phyloP scores from a whole-genome alignment of 2,329 filamentous ascomycete genomes.

The Colletotrichum siamense region DNA sequence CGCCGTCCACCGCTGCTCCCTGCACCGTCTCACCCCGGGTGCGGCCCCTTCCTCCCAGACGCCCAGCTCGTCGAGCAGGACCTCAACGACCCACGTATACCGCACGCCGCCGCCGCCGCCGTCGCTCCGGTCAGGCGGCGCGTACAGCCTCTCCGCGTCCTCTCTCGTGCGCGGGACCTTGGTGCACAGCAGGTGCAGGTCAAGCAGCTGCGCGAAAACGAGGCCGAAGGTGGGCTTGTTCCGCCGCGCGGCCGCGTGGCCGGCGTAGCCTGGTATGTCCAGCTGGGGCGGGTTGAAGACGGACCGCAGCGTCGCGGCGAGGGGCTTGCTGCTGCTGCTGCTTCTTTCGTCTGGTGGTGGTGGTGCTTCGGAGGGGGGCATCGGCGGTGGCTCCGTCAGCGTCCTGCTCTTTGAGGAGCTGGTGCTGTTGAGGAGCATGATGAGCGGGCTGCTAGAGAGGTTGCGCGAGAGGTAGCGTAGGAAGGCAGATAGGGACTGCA shows the following conservation, averaged over 20 bases:
- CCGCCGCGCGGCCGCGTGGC: constrained; percentile 27
- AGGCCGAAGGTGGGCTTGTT: constrained; percentile 59
- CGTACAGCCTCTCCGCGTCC: constrained; percentile 43
- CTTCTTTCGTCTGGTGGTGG: neutral
- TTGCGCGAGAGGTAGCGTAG: constrained; percentile 51
- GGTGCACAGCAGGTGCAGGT: constrained; percentile 60
- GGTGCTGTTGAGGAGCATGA: constrained; percentile 62
- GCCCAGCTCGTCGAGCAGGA: constrained; percentile 56
- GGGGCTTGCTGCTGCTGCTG: constrained; percentile 14
- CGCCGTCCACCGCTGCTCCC: constrained; percentile 61
- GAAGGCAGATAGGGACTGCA: constrained; percentile 53
- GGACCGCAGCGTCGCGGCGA: constrained; percentile 54
- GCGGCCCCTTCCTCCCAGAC: constrained; percentile 39
- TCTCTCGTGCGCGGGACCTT: constrained; percentile 42
- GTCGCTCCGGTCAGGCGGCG: neutral
- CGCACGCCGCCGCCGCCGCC: constrained; percentile 15
- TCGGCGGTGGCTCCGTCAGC: neutral
- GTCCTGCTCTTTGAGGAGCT: constrained; percentile 25
- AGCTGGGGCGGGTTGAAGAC: constrained; percentile 47
- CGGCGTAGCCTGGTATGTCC: constrained; percentile 23
- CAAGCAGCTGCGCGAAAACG: constrained; percentile 59
- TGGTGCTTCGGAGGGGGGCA: neutral
- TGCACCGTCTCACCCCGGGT: constrained; percentile 32
- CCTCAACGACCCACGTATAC: constrained; percentile 53
- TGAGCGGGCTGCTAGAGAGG: constrained; percentile 46